Base-by-base conservation (phyloP, 164 flowering plant species). In the Aristolochia contorta region DNA sequence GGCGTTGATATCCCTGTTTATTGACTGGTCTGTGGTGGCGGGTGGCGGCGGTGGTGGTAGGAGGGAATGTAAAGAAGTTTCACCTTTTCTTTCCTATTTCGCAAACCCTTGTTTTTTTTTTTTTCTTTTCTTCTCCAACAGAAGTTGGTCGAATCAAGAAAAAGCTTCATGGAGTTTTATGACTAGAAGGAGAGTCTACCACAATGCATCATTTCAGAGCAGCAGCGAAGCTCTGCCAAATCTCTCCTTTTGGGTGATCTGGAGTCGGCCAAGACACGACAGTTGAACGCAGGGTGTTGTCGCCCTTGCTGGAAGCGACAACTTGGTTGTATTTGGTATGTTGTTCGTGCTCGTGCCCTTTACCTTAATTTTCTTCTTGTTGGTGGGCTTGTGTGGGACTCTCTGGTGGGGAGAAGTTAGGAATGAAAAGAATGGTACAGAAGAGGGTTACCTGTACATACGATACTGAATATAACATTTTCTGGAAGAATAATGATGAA, bases 1-100 rank as follows among this genome's bases (percentile, higher is more conserved):
- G 82, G 82, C 37, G 84, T 84, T 15, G 92, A 84, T 73, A 86
- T 86, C 51, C 84, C 73, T 16, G 79, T 84, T 70, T 79, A 73
- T 65, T 80, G 66, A 79, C 21, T 33, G 30, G 5, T 27, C 30
- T 27, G 30, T 27, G 30, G 30, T 27, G 30, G 30, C 30, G 30
- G 30, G 30, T n/a, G n/a, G n/a, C n/a, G n/a, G n/a, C n/a, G 48
- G 7, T 46, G 55, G 3, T 47, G 52, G 53, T 18, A 16, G 22
- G 53, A 10, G 43, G 43, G 30, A 27, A 37, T 49, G 53, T 49
- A 49, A 18, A 49, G 53, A 47, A 47, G 27, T 27, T 27, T 5
- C 30, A 27, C 50, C 47, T 20, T 21, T 4, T 37, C 43, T 37
- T 37, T 37, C 5, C 5, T 3, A 37, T 37, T 10, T 37, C 12